Conservation (phyloP, 306 rosid genomes). For the Mimosa bimucronata region DNA sequence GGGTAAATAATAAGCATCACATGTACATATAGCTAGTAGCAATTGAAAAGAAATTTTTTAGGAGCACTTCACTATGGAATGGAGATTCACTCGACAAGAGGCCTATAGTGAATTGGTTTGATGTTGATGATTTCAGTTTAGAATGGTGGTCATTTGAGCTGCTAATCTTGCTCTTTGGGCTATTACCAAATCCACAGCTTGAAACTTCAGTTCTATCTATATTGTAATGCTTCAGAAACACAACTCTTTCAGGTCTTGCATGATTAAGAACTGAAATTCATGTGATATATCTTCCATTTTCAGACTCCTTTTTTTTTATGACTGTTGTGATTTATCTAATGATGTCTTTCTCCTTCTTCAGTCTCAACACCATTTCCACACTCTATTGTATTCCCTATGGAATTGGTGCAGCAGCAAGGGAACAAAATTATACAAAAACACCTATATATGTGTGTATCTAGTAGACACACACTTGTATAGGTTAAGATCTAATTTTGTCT, state of each 20-base stretch:
- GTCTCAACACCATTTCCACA: constrained; percentile 46
- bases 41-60: too few species aligned
- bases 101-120: not conserved
- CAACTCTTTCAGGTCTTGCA: not conserved
- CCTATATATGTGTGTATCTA: not conserved
- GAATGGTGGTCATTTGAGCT: constrained; percentile 54
- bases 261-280: constrained; percentile 5
- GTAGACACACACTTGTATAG: too few species aligned
- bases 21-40: too few species aligned
- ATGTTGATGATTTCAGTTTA: constrained; percentile 41
- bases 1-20: not conserved
- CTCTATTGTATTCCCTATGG: constrained; percentile 55
- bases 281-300: not conserved
- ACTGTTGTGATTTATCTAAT: not conserved
- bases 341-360: constrained; percentile 21
- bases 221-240: constrained; percentile 44
- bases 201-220: constrained; percentile 65
- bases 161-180: not conserved
- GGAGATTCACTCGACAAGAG: not conserved
- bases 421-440: not conserved
- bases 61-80: not conserved
- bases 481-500: too few species aligned
- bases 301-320: not conserved
- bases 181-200: constrained; percentile 59
- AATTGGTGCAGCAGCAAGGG: constrained; percentile 65